Base-by-base conservation (phyloP, 1,284 basidiomycete species). In the Puccinia novopanici region DNA sequence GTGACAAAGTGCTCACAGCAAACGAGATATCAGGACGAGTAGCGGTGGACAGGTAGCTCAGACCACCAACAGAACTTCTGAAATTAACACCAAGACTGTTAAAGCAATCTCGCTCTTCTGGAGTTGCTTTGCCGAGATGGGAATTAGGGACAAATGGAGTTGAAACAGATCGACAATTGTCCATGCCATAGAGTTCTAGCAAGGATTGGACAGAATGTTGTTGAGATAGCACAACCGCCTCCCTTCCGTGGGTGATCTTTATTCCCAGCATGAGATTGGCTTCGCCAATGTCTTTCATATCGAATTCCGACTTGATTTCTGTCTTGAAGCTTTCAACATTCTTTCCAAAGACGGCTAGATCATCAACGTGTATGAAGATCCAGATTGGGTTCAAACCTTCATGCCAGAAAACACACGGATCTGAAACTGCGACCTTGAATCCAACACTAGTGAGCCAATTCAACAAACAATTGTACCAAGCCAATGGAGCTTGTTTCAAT, bases 21-120 rank as follows among this genome's bases (percentile, higher is more conserved):
- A 54, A 73, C 4, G 71, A 3, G 13, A 73, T 52, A 30, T 73
- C 71, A 6, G 71, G 71, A 8, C 54, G 27, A 54, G 71, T 73
- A 12, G 50, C 71, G 6, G 37, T 10, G 40, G 37, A 10, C 6
- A 71, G 42, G 48, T 71, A 48, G 24, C 45, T 74, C 9, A 74
- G 72, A 8, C 5, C 15, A 24, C 73, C 73, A 9, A 75, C 42
- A 8, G 54, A 54, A 34, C 73, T 75, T 8, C 57, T 9, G 27
- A 40, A 75, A 27, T 57, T 57, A 3, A 75, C 40, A 37, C 57
- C 57, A 30, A 75, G 73, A 17, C 6, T 17, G 19, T 73, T 73
- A 27, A 73, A 73, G 48, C n/a, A 27, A 34, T 30, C 50, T 5
- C 6, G 10, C 9, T 73, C 40, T 13, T 73, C 71, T 4, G 10